Conservation (phyloP, 176 grass and related monocot genomes). For the Carex parvula region DNA sequence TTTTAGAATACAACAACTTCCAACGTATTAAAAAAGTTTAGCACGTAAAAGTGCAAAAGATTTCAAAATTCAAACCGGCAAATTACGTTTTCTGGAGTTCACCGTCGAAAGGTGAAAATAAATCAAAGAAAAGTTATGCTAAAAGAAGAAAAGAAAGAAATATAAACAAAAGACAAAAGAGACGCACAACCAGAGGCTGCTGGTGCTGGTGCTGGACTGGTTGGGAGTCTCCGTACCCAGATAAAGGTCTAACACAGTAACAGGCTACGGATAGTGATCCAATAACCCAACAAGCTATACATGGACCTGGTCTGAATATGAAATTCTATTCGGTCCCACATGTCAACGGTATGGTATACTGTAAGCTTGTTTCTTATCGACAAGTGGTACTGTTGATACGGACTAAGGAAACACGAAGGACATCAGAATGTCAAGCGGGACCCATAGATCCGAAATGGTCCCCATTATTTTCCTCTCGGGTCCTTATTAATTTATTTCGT, state of each 20-base stretch:
- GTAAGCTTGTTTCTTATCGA: neutral
- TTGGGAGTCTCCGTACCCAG: neutral
- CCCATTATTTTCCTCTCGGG: neutral
- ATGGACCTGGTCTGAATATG: neutral
- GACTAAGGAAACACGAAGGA: neutral
- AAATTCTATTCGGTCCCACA: neutral
- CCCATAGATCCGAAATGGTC: neutral
- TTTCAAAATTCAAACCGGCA: conserved; percentile 28
- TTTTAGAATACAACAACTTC: neutral
- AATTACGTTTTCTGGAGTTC: neutral
- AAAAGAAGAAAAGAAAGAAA: neutral
- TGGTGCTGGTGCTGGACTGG: too few species aligned
- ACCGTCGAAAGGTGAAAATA: neutral
- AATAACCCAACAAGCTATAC: neutral
- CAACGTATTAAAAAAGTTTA: neutral
- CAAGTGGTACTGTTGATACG: neutral
- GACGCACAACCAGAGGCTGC: neutral
- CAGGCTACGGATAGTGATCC: conserved; percentile 10
- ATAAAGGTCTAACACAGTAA: neutral
- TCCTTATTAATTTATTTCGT: neutral
- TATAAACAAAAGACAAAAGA: conserved; percentile 12
- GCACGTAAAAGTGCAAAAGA: conserved; percentile 8
- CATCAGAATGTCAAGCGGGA: neutral
- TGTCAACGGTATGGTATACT: neutral
- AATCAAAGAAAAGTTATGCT: neutral